phyloP scores from a whole-genome alignment of 768 basidiomycete genomes.

The Tylopilus rubrobrunneus region DNA sequence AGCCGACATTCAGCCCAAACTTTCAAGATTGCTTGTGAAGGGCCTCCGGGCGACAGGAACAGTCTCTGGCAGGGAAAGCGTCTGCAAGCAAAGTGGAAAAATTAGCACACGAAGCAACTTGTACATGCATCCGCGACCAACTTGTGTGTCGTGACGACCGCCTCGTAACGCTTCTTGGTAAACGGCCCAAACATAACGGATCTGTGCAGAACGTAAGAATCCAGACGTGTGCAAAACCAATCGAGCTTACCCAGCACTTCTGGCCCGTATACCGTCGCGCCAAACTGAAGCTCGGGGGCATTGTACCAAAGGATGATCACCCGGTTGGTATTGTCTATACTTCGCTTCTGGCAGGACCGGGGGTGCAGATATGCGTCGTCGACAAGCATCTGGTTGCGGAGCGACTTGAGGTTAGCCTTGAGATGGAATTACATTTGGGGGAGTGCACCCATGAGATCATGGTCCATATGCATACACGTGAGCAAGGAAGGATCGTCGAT shows the following conservation, averaged over 20 bases:
- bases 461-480: too few species aligned
- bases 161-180: constrained; percentile 89
- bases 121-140: constrained; percentile 96
- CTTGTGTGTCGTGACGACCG: constrained; percentile 98
- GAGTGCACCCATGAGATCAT: too few species aligned
- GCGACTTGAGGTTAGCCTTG: too few species aligned
- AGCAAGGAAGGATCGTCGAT: too few species aligned
- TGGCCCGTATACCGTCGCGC: constrained; percentile 93
- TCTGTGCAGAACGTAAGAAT: constrained; percentile 38
- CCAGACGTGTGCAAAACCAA: neutral
- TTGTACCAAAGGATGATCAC: constrained; percentile 99
- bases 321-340: constrained; percentile 96
- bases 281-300: constrained; percentile 90
- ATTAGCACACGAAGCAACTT: constrained; percentile 26
- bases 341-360: too few species aligned
- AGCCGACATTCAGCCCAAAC: constrained; percentile 86
- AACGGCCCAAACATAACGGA: constrained; percentile 99
- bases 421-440: too few species aligned
- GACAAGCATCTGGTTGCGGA: too few species aligned
- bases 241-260: constrained; percentile 86
- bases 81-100: constrained; percentile 79
- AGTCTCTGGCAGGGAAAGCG: constrained; percentile 95
- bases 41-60: constrained; percentile 77
- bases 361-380: too few species aligned
- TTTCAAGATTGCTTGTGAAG: constrained; percentile 74